phyloP scores from a whole-genome alignment of 2,329 filamentous ascomycete genomes.

The Penicillium sp. region DNA sequence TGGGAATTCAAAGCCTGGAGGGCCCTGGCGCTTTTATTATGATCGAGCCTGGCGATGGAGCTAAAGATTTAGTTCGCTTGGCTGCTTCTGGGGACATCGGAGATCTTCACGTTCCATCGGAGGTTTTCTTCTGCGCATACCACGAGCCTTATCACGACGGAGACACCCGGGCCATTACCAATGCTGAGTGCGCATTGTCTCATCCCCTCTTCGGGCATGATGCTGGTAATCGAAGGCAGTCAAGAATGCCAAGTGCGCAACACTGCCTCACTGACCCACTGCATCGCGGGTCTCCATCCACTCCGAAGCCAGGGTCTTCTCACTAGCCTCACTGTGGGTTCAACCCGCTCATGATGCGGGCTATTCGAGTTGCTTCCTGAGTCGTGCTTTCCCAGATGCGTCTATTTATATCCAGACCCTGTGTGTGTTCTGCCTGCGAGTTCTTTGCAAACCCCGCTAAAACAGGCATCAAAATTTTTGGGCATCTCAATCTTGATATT shows the following conservation, averaged over 20 bases:
- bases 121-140: neutral
- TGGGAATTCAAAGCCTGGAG: neutral
- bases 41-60: neutral
- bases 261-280: constrained; percentile 1
- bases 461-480: constrained; percentile 9
- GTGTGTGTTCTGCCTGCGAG: neutral
- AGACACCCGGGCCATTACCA: neutral
- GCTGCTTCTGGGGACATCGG: neutral
- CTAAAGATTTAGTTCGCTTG: neutral
- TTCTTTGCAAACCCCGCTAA: neutral
- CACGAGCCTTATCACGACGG: neutral
- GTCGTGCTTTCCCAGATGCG: neutral
- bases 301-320: neutral
- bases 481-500: neutral
- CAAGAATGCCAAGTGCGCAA: neutral
- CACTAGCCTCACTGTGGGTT: neutral
- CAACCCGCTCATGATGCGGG: neutral
- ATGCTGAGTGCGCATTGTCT: neutral
- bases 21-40: neutral
- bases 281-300: constrained; percentile 1
- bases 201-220: neutral
- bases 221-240: neutral
- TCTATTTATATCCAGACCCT: constrained; percentile 14
- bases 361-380: neutral
- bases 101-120: neutral